Conservation (phyloP, 2,329 filamentous ascomycete species). For the Microsporum ferrugineum region DNA sequence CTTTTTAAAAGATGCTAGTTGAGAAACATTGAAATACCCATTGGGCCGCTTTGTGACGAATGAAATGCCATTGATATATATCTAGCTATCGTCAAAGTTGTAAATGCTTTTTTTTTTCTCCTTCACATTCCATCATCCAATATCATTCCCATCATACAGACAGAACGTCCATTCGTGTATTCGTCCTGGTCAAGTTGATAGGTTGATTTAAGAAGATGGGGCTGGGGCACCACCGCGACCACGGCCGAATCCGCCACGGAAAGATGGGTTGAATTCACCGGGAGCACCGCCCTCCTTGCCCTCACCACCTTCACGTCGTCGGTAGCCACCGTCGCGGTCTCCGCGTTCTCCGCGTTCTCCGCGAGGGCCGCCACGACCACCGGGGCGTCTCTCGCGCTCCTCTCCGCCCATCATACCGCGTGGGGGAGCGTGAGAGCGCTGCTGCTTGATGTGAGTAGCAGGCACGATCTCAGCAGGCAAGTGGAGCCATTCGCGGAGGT, state of each 20-base stretch:
- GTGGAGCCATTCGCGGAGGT: constrained; percentile 99
- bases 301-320: constrained; percentile 75
- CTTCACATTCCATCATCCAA: background rate
- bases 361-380: constrained; percentile 64
- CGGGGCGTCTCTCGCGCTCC: constrained; percentile 72
- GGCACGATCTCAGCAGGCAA: constrained; percentile 98
- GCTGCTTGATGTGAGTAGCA: constrained; percentile 99
- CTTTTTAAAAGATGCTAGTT: background rate
- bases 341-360: constrained; percentile 58
- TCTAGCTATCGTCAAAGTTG: constrained; percentile 4
- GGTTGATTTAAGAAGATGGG: constrained; percentile 21
- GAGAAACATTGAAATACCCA: background rate
- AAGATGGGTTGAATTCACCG: constrained; percentile 82
- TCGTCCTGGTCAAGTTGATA: background rate
- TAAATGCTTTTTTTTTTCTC: background rate
- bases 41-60: background rate
- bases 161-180: background rate
- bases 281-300: constrained; percentile 87
- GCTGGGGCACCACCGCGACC: constrained; percentile 57
- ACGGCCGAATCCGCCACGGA: constrained; percentile 85
- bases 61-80: constrained; percentile 5
- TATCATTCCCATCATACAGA: background rate
- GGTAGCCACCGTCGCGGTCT: constrained; percentile 57
- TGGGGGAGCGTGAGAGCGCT: constrained; percentile 94
- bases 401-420: constrained; percentile 91